Percentiles rank a stretch among this genome's conserved stretches.
phyloP scores from a whole-genome alignment of 2,329 filamentous ascomycete genomes.

The Ceratocystis alfenasii region DNA sequence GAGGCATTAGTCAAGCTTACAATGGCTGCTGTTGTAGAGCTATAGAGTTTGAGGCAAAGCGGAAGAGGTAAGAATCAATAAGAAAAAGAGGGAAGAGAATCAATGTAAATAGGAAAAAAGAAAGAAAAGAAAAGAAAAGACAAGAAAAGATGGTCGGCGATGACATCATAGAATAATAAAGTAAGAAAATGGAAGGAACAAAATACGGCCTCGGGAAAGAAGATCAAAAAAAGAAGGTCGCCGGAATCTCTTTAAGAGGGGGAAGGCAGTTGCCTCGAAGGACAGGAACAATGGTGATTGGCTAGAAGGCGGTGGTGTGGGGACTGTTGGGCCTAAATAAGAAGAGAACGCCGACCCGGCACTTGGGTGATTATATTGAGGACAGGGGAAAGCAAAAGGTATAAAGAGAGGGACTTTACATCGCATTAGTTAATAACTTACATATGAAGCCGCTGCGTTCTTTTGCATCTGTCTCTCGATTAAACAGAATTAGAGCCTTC shows the following conservation, averaged over 20 bases:
- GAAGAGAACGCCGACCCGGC: too few relatives aligned
- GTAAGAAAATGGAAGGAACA: neutral
- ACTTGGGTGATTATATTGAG: too few relatives aligned
- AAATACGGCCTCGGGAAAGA: too few relatives aligned
- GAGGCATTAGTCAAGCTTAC: neutral
- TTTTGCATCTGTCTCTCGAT: neutral
- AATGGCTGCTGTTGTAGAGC: too few relatives aligned
- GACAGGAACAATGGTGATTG: neutral
- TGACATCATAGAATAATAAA: neutral
- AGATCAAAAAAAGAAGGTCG: too few relatives aligned
- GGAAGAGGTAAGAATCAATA: neutral
- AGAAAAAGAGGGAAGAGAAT: neutral
- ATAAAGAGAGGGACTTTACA: neutral
- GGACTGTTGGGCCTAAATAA: too few relatives aligned
- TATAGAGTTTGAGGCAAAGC: too few relatives aligned
- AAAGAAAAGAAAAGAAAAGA: neutral
- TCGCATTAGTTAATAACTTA: too few relatives aligned
- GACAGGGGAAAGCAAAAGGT: neutral
- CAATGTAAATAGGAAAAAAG: neutral
- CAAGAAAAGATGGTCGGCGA: neutral
- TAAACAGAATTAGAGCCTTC: neutral
- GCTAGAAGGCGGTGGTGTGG: neutral
- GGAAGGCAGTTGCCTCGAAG: neutral
- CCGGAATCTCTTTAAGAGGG: too few relatives aligned
- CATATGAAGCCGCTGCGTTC: neutral